A percentile compares a stretch with the other conserved stretches of the same genome.
These are phyloP conservation scores for Botryobasidium botryosum DNA, from an alignment of 768 basidiomycete species.

Conservation along the genomic window DNA sequence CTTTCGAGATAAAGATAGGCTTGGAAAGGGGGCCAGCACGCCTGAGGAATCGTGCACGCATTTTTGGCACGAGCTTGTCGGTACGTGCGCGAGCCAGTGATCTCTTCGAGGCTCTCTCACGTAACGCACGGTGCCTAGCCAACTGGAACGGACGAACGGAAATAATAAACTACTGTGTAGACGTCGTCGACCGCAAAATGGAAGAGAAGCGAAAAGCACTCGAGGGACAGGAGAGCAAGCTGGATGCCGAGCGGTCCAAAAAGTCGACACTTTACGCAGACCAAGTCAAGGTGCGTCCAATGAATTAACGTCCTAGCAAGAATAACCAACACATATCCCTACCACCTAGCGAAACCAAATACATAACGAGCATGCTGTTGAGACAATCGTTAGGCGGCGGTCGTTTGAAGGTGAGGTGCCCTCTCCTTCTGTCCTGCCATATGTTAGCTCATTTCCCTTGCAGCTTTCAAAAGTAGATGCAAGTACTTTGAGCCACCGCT, in stretches of 20 bases:
- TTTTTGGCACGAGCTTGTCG: slow-evolving; percentile 64
- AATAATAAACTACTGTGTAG: slow-evolving; percentile 60
- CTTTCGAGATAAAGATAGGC: slow-evolving; percentile 53
- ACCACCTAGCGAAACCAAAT: slow-evolving; percentile 68
- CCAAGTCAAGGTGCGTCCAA: slow-evolving; percentile 45
- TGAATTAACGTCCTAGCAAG: not conserved
- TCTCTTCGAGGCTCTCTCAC: slow-evolving; percentile 17
- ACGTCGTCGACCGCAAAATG: slow-evolving; percentile 47
- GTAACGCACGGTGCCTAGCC: slow-evolving; percentile 13
- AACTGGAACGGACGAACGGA: slow-evolving; percentile 57
- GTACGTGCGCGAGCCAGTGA: slow-evolving; percentile 22
- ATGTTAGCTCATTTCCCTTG: slow-evolving; percentile 6
- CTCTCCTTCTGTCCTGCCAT: slow-evolving; percentile 10
- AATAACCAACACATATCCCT: not conserved
- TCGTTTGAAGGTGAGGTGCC: slow-evolving; percentile 47
- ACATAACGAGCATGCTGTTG: slow-evolving; percentile 55
- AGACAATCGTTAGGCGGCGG: slow-evolving; percentile 51
- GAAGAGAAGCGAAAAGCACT: slow-evolving; percentile 35
- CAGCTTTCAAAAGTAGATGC: slow-evolving; percentile 67
- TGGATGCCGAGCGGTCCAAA: slow-evolving; percentile 29
- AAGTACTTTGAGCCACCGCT: slow-evolving; percentile 55
- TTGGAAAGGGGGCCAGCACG: slow-evolving; percentile 26
- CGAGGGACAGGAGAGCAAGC: slow-evolving; percentile 28
- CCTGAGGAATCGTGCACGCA: slow-evolving; percentile 57
- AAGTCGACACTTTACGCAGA: slow-evolving; percentile 44